These are phyloP conservation scores for Neopestalotiopsis sp. DNA, from an alignment of 2,329 filamentous ascomycete species.

Conservation along the genomic window DNA sequence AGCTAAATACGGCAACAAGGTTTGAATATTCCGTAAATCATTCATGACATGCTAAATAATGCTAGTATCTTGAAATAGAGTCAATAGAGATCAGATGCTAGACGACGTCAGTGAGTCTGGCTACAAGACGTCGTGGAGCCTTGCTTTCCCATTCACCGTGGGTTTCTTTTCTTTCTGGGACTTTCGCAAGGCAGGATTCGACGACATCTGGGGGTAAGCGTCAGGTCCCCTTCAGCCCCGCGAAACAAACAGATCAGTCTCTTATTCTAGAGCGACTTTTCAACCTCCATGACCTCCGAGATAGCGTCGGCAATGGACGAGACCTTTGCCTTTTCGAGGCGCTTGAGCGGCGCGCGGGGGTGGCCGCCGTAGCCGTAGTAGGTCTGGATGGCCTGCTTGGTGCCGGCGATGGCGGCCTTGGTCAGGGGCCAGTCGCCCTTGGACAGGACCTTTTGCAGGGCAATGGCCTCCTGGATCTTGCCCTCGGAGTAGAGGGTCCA, in stretches of 20 bases:
- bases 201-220: too few relatives aligned
- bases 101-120: too few relatives aligned
- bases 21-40: background rate
- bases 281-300: constrained; percentile 69
- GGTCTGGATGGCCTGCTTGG: constrained; percentile 80
- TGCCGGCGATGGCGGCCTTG: constrained; percentile 83
- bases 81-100: too few relatives aligned
- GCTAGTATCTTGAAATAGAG: too few relatives aligned
- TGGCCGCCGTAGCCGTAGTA: constrained; percentile 84
- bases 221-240: too few relatives aligned
- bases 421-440: constrained; percentile 84
- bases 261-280: constrained; percentile 52
- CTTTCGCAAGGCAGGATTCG: too few relatives aligned
- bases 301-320: constrained; percentile 60
- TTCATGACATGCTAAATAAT: too few relatives aligned
- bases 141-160: background rate
- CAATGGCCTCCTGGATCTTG: constrained; percentile 75
- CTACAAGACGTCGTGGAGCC: background rate
- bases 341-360: constrained; percentile 74
- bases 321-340: constrained; percentile 62
- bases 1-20: background rate
- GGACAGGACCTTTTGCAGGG: constrained; percentile 77
- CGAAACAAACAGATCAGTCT: background rate
- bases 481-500: constrained; percentile 78
- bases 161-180: too few relatives aligned